Percentiles rank a stretch among this genome's conserved stretches.
phyloP scores from a whole-genome alignment of 768 basidiomycete species.

The Mycena floridula region DNA sequence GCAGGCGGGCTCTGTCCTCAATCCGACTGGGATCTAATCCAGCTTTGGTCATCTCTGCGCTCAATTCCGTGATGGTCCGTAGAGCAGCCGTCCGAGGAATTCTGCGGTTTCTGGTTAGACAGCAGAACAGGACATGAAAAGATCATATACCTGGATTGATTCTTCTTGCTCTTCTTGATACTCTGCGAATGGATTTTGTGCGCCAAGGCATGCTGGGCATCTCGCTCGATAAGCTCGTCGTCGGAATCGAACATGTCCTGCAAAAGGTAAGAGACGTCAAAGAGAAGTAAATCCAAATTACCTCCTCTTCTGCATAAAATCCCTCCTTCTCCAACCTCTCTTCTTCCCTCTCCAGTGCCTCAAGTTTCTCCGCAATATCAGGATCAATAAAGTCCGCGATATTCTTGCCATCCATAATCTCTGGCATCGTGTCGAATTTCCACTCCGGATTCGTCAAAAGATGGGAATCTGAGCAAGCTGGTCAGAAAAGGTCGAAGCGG shows the following conservation, averaged over 20 bases:
- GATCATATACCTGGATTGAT: too few species aligned
- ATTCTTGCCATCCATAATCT: constrained; percentile 98
- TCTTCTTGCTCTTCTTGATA: constrained; percentile 84
- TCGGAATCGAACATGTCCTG: constrained; percentile 42
- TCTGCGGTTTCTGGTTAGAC: too few species aligned
- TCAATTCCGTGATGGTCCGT: constrained; percentile 72
- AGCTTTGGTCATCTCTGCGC: constrained; percentile 74
- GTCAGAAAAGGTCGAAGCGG: background rate
- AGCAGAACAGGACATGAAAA: too few species aligned
- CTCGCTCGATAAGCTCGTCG: constrained; percentile 74
- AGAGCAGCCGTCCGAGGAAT: constrained; percentile 71
- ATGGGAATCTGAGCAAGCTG: constrained; percentile 68
- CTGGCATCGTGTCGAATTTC: constrained; percentile 97
- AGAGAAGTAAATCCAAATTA: constrained; percentile 51
- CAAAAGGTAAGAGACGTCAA: constrained; percentile 1
- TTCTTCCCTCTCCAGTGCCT: constrained; percentile 95
- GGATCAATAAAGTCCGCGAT: constrained; percentile 98
- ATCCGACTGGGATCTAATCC: constrained; percentile 87
- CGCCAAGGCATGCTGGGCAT: constrained; percentile 50
- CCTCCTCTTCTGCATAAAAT: constrained; percentile 88
- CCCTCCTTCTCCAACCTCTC: constrained; percentile 91
- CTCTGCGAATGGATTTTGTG: constrained; percentile 69
- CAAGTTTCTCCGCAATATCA: constrained; percentile 94
- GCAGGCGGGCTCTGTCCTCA: constrained; percentile 78
- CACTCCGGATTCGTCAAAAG: constrained; percentile 83